Base-by-base conservation (phyloP, 108 stramenopile genomes). In the Discostella stelligeroides region DNA sequence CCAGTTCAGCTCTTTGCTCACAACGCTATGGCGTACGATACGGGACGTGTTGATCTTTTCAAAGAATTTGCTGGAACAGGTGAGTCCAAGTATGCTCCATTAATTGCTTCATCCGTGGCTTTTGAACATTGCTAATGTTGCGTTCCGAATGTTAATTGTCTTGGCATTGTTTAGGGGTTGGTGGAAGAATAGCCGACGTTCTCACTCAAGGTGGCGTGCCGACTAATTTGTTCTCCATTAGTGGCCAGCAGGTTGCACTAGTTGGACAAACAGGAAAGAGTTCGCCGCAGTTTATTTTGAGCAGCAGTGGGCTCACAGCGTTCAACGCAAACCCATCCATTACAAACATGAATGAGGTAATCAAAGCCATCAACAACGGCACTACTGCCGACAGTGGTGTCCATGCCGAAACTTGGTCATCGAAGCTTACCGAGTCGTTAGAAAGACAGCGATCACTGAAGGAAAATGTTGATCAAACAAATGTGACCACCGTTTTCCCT, bases 1-100 rank as follows among this genome's bases (percentile, higher is more conserved):
- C 64, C 69, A 15, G 76, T 66, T 29, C 79, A 56, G 43, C 70
- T 89, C 11, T 89, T 89, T 73, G 82, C 88, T 4, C 88, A 89
- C 68, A 84, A 86, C 60, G 60, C 60, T 0, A 80, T 81, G 83
- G 46, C 39, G 38, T 23, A 62, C 21, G 82, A 82, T 65, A 40
- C 80, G n/a, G 48, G 55, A 41, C 57, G 70, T 24, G 64, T 79
- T 46, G 87, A 88, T 58, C 48, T 84, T 6, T 59, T 43, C 27
- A 42, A 79, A 20, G 61, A 60, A 8, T 62, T 41, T 43, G 18
- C 34, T 40, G 75, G 75, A 37, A 83, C 85, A 20, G 83, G 83
- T 61, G 5, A 38, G 40, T 79, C 25, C 17, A 50, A 41, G 37
- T 57, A 28, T 54, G 24, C 41, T 51, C 14, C 14, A 54, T 54